These are phyloP conservation scores for Cryptococcus jaspeensis DNA, from an alignment of 1,284 basidiomycete genomes.

Conservation along the genomic window DNA sequence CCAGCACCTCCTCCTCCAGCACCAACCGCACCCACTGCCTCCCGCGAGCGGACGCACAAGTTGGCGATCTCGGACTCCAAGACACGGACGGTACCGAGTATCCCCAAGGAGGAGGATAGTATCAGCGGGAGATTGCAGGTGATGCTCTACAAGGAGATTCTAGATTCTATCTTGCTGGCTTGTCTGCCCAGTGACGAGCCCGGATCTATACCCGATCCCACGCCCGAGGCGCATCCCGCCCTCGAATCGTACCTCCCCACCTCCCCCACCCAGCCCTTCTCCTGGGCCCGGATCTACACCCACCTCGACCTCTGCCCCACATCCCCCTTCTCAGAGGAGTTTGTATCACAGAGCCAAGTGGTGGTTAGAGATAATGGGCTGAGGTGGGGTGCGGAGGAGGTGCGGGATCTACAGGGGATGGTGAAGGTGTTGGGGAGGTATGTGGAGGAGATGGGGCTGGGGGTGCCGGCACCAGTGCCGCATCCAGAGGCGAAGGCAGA, in stretches of 20 bases:
- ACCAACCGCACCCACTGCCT: not conserved
- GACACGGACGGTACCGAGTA: conserved; percentile 59
- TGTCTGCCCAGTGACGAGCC: too few relatives aligned
- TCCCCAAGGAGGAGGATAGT: conserved; percentile 66
- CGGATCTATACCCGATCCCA: not conserved
- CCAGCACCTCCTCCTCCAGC: not conserved
- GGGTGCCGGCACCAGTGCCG: conserved; percentile 3
- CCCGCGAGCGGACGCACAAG: conserved; percentile 31
- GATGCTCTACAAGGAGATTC: conserved; percentile 76
- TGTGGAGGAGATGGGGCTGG: conserved; percentile 43
- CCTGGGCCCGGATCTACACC: conserved; percentile 54
- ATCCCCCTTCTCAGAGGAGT: conserved; percentile 58
- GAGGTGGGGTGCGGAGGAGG: conserved; percentile 23
- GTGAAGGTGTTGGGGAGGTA: conserved; percentile 39
- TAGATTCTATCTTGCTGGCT: conserved; percentile 53
- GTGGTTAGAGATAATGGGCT: conserved; percentile 47
- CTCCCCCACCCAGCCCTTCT: conserved; percentile 20
- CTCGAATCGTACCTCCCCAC: conserved; percentile 8
- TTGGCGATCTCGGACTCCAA: conserved; percentile 73
- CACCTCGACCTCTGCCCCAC: conserved; percentile 56
- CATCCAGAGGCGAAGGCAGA: not conserved
- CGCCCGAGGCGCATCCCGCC: not conserved
- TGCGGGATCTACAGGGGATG: conserved; percentile 39
- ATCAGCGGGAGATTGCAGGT: conserved; percentile 70
- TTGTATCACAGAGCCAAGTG: conserved; percentile 58